Conservation (phyloP, 192 early-diverging fungal species). For the Backusella westeae region DNA sequence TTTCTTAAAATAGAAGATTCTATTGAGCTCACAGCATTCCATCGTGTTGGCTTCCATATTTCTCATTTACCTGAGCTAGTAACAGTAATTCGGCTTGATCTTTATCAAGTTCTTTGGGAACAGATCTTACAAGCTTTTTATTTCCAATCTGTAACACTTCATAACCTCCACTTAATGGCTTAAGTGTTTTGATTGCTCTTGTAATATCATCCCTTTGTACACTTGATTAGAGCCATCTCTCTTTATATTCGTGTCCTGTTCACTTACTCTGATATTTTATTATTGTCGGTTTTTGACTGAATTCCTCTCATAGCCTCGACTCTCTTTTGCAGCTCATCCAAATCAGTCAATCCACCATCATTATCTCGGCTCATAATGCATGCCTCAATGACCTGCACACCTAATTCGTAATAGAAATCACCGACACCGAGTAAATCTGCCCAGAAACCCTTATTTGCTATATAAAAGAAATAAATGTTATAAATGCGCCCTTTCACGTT, state of each 20-base stretch:
- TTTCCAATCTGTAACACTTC: conserved; percentile 77
- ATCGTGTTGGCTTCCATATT: background rate
- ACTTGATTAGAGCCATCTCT: too few relatives aligned
- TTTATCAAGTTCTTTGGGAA: conserved; percentile 84
- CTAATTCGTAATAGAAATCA: conserved; percentile 97
- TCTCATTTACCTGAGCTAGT: conserved; percentile 62
- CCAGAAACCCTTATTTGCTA: conserved; percentile 96
- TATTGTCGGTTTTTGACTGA: conserved; percentile 23
- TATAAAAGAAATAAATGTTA: conserved; percentile 1
- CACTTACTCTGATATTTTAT: conserved; percentile 28
- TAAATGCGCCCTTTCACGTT: too few relatives aligned
- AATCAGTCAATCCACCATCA: conserved; percentile 91
- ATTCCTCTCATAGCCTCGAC: conserved; percentile 68
- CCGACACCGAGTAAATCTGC: conserved; percentile 91
- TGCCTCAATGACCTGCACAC: conserved; percentile 89
- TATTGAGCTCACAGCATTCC: background rate
- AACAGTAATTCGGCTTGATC: conserved; percentile 73
- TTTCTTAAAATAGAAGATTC: conserved; percentile 14
- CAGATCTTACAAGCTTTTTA: conserved; percentile 81
- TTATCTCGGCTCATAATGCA: conserved; percentile 80
- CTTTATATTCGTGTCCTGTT: background rate
- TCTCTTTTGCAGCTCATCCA: conserved; percentile 72
- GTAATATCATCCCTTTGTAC: conserved; percentile 78
- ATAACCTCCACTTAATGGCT: conserved; percentile 90
- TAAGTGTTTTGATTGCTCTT: conserved; percentile 80